Evolutionary conservation across 805 yeast genomes (phyloP), one percentile per base, ranked within the genome.

Genomic region (Zygosaccharomyces kombuchaensis): DNA sequence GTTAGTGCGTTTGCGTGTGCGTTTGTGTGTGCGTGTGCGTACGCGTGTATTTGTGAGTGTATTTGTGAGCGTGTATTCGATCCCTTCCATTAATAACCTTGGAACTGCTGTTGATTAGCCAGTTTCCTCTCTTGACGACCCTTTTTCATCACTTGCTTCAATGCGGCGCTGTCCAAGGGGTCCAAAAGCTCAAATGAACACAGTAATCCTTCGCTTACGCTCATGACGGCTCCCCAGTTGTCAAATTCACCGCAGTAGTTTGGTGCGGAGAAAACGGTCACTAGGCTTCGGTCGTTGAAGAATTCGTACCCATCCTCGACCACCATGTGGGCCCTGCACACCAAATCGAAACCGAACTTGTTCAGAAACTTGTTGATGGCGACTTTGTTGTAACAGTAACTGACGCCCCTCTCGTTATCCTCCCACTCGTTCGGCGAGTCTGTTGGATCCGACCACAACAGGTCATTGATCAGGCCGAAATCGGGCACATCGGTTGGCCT

Each of bases 191-290:
- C 99, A 67, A 91, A 91, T 51, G 93, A 84, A 67, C 99, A 91
- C 46, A 93, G 71, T 53, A 91, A 73, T 57, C 91, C 97, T 52
- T 91, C 96, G 52, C 87, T 80, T 12, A 91, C 98, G 56, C 95
- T 82, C 98, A 91, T 91, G 4, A 91, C 97, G 2, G 99, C 99
- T 19, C 96, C 96, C 96, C 96, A 88, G 59, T 88, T 88, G 63
- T 89, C 74, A 39, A 71, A 71, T 49, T 71, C 76, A 34, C 76
- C 68, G 53, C 70, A 71, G 34, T 71, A 86, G 60, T 86, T 86
- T 2, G 95, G 95, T 3, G 93, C 95, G 50, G 82, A 77, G 57
- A 86, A 86, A 1, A 86, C 81, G 0, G 95, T 86, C 1, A 86
- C 93, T 46, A 86, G 69, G 60, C 80, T 81, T 56, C 87, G 70